Base-by-base conservation (phyloP, 2,329 filamentous ascomycete species). In the Mariannaea sp. region DNA sequence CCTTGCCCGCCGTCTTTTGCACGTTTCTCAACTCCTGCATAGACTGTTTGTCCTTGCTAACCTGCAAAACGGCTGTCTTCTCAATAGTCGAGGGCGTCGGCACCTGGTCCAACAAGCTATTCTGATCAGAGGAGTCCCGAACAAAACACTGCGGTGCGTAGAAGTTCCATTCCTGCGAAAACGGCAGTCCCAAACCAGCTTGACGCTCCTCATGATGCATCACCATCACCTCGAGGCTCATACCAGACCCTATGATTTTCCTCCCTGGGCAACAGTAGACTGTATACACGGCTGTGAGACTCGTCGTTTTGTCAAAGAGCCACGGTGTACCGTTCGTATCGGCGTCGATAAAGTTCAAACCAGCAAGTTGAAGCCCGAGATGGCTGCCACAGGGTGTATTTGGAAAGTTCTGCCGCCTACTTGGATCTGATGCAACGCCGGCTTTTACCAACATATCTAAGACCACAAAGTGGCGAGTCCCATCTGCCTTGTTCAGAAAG, bases 161-260 rank as follows among this genome's bases (percentile, higher is more conserved):
- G 5, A 47, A 47, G 35, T 56, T 50, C 60, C 59, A 61, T 26
- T 47, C 51, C 20, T 43, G 32, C 9, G 49, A 33, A 44, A 53
- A 56, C 19, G 53, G 41, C 53, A 57, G 57, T 38, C 57, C 49
- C 38, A 60, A 57, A 47, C 47, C 58, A 40, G 41, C 49, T 51
- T 48, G 46, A 42, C 53, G 40, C 32, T 58, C 59, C 40, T 65
- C 61, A 57, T 65, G 54, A 57, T 63, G 58, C 61, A 66, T 64
- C 58, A 59, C 63, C 53, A 59, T 63, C 56, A 51, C 61, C 58
- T 58, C 60, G 49, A 56, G 50, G 47, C 55, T 54, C 43, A 56
- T 46, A 53, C 41, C 58, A 56, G 60, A 53, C 40, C 54, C 58
- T 55, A 56, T 53, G 59, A 63, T 57, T 53, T 59, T 54, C 57